Evolutionary conservation across 2,329 filamentous ascomycete genomes (phyloP).

Genomic region (Microsporum ferrugineum): DNA sequence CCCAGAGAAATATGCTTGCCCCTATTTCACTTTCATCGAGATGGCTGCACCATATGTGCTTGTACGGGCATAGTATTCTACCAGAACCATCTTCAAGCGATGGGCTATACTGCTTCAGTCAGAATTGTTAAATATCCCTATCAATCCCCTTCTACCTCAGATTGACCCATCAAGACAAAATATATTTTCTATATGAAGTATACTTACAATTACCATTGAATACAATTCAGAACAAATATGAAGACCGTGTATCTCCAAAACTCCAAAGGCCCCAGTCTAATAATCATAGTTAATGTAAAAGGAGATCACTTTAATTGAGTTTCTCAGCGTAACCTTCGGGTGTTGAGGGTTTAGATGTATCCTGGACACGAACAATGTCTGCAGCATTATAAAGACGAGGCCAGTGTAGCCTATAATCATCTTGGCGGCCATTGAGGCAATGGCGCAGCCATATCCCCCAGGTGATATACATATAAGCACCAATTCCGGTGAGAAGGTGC

Average conservation of each 20-base stretch:
- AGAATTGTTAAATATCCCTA: background rate
- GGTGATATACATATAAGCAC: slow-evolving; percentile 72
- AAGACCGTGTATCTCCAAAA: background rate
- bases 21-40: too few relatives aligned
- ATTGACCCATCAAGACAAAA: background rate
- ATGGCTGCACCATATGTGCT: too few relatives aligned
- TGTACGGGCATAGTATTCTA: too few relatives aligned
- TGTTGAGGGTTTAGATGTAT: slow-evolving; percentile 7
- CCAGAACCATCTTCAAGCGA: too few relatives aligned
- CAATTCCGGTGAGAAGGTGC: slow-evolving; percentile 71
- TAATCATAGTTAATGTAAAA: background rate
- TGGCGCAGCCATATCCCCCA: slow-evolving; percentile 76
- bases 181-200: background rate
- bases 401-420: slow-evolving; percentile 62
- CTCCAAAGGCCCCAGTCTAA: background rate
- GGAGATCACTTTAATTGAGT: background rate
- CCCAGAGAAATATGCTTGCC: too few relatives aligned
- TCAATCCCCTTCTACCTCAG: background rate
- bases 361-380: slow-evolving; percentile 34
- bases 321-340: slow-evolving; percentile 8
- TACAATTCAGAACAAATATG: background rate
- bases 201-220: background rate
- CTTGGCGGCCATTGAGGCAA: slow-evolving; percentile 60
- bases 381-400: slow-evolving; percentile 50
- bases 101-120: too few relatives aligned